These are phyloP conservation scores for Lasiodiplodia sp. DNA, from an alignment of 2,329 filamentous ascomycete genomes.

Conservation along the genomic window DNA sequence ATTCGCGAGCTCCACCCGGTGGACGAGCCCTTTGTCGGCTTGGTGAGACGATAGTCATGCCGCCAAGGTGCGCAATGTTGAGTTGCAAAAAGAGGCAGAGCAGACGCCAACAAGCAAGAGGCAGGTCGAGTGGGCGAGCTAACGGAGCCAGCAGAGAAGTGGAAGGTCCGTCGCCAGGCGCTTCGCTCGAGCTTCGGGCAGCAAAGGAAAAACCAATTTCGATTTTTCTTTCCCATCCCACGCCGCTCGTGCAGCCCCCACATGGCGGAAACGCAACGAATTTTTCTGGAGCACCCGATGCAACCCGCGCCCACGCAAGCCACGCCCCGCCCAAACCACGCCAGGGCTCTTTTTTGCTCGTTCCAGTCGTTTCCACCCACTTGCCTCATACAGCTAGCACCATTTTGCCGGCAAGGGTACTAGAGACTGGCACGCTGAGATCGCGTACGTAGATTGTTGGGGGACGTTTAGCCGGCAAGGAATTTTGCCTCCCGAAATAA, in stretches of 20 bases:
- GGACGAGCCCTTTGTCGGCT: neutral
- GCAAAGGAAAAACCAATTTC: constrained; percentile 13
- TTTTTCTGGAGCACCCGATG: constrained; percentile 21
- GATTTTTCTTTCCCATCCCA: constrained; percentile 1
- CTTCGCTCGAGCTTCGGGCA: constrained; percentile 25
- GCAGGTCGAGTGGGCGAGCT: constrained; percentile 18
- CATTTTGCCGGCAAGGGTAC: neutral
- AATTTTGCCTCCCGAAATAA: constrained; percentile 6
- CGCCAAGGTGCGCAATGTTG: neutral
- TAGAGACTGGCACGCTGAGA: neutral
- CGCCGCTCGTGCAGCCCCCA: constrained; percentile 10
- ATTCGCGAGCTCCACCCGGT: neutral
- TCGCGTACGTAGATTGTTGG: neutral
- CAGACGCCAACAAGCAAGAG: constrained; percentile 8
- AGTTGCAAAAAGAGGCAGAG: neutral
- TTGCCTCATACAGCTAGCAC: constrained; percentile 18
- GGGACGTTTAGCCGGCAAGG: constrained; percentile 10
- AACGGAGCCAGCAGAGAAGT: constrained; percentile 2
- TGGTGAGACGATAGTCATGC: constrained; percentile 8
- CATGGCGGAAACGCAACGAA: constrained; percentile 5
- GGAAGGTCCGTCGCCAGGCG: constrained; percentile 8
- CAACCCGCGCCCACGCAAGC: constrained; percentile 10
- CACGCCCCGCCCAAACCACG: constrained; percentile 22
- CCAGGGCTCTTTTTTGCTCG: constrained; percentile 6
- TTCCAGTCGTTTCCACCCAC: constrained; percentile 18